A percentile compares a stretch with the other conserved stretches of the same genome.
Conservation (phyloP, 768 basidiomycete species). For the Infundibulicybe gibba region DNA sequence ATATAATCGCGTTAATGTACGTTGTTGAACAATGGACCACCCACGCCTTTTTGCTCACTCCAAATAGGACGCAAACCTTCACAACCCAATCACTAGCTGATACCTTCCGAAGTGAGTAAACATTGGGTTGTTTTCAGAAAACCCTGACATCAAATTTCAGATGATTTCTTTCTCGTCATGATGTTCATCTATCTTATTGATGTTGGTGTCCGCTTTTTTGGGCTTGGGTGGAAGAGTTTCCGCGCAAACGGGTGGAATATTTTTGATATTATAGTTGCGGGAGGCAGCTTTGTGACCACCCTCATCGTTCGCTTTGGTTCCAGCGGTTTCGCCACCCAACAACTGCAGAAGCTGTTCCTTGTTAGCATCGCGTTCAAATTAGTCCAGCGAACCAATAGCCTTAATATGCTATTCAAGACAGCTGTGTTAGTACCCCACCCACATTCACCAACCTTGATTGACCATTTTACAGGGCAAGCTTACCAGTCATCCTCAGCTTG, state of each 20-base stretch:
- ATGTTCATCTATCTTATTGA: constrained; percentile 75
- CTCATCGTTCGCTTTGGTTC: constrained; percentile 59
- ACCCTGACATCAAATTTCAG: constrained; percentile 32
- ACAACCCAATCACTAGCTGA: constrained; percentile 46
- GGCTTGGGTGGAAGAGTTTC: constrained; percentile 83
- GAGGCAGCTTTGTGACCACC: constrained; percentile 82
- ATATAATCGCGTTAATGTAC: constrained; percentile 82
- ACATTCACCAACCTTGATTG: constrained; percentile 1
- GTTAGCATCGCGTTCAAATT: constrained; percentile 94
- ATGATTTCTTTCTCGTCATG: constrained; percentile 71
- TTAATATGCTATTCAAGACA: constrained; percentile 97
- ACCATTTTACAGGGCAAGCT: constrained; percentile 57
- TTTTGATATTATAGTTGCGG: constrained; percentile 80
- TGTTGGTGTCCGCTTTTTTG: constrained; percentile 71
- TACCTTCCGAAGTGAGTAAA: constrained; percentile 52
- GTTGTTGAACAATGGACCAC: constrained; percentile 18
- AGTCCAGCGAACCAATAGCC: constrained; percentile 78
- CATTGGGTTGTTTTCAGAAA: not conserved
- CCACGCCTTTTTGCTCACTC: constrained; percentile 1
- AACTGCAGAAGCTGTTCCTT: constrained; percentile 87
- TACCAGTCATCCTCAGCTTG: constrained; percentile 83
- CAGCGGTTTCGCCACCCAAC: constrained; percentile 49
- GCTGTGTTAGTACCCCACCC: constrained; percentile 67
- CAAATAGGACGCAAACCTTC: constrained; percentile 75
- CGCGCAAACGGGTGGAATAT: constrained; percentile 92